A percentile compares a stretch with the other conserved stretches of the same genome.
These are phyloP conservation scores for Trichomonascus vanleenenianus DNA, from an alignment of 805 yeast genomes.

Conservation along the genomic window DNA sequence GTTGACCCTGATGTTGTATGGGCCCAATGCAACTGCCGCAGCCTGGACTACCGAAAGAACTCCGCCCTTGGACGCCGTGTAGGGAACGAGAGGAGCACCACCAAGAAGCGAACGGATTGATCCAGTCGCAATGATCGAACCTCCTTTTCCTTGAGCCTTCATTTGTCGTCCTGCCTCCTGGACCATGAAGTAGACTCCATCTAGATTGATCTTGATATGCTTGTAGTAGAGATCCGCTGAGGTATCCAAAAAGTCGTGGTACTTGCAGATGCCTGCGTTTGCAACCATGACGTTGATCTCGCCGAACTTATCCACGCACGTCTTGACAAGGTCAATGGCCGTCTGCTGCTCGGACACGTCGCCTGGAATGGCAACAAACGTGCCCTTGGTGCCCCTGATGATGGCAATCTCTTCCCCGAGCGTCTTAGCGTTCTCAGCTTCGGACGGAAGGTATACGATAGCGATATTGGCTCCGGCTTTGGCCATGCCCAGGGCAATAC, in stretches of 20 bases:
- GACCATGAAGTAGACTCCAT: constrained; percentile 39
- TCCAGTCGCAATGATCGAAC: constrained; percentile 35
- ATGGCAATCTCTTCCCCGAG: constrained; percentile 31
- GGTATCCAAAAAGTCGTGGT: constrained; percentile 34
- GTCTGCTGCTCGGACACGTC: constrained; percentile 37
- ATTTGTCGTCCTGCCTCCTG: constrained; percentile 42
- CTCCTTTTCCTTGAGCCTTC: constrained; percentile 40
- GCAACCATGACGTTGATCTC: constrained; percentile 36
- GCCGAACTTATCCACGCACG: constrained; percentile 33
- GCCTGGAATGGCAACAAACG: constrained; percentile 33
- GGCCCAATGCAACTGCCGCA: constrained; percentile 13
- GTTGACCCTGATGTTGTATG: constrained; percentile 12
- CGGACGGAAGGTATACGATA: constrained; percentile 26
- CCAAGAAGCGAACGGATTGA: constrained; percentile 14
- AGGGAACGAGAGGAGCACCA: constrained; percentile 7
- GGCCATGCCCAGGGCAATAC: constrained; percentile 37
- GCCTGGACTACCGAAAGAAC: constrained; percentile 14
- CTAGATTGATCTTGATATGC: constrained; percentile 35
- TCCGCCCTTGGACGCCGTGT: constrained; percentile 14
- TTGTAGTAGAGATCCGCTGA: constrained; percentile 30
- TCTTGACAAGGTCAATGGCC: constrained; percentile 18
- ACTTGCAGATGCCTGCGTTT: constrained; percentile 39
- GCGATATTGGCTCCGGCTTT: constrained; percentile 37
- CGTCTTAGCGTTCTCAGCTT: constrained; percentile 47
- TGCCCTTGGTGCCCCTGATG: constrained; percentile 15